Evolutionary conservation across 1,284 basidiomycete genomes (phyloP), one percentile per base, ranked within the genome.

Genomic region (Leccinum fallax): DNA sequence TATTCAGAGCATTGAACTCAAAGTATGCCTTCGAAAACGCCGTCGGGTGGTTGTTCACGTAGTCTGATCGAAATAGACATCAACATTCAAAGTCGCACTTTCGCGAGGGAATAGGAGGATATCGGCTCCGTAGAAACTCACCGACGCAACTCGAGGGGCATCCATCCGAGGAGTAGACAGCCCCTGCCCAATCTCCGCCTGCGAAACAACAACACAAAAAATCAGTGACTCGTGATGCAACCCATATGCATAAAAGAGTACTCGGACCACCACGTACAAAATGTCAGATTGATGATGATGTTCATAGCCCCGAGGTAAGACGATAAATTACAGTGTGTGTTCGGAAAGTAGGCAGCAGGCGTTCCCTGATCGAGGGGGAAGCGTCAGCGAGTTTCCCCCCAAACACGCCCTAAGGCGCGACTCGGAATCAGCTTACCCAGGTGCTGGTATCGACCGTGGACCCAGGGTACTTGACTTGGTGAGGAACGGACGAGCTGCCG

Each of bases 121-220:
- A 52, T 52, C 7, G 16, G 46, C 21, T 24, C 11, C 7, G 21
- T 49, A 24, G 34, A 19, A n/a, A 52, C 77, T 74, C 57, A 78
- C 77, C 71, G 34, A 71, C 64, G 36, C 72, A 77, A 19, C 61
- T 70, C 5, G 66, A 68, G 4, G 78, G 76, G 55, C 78, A 80
- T 36, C 69, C 71, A 51, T 71, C 65, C 2, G 64, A 28, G 28
- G 60, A 43, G 59, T 76, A 80, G 38, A 68, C 67, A 3, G 59
- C 48, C 1, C 80, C 79, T 49, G 81, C 80, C 77, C 79, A 80
- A 61, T 79, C 76, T 26, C 81, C 80, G 57, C 80, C 77, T 78
- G 24, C 15, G 28, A 38, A 30, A 49, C 13, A 16, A 53, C 16
- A 30, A 19, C 9, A 26, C 40, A 43, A 24, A 16, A 51, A 51